Evolutionary conservation across 352 stramenopile species (phyloP).

Genomic region (Phytophthora hybrid): DNA sequence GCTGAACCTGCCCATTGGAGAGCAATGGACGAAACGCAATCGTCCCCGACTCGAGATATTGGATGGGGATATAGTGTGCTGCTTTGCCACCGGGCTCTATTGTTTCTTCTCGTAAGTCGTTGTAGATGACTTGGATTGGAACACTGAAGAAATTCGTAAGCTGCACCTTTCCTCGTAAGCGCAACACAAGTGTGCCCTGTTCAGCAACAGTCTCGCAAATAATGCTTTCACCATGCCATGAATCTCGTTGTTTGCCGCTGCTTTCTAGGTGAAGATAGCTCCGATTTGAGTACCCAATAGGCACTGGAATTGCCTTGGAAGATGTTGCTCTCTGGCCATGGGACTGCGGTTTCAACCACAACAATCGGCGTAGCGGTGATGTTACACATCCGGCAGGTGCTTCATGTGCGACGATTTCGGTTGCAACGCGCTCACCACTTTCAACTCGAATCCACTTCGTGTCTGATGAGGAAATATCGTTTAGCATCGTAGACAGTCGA

Average conservation of each 20-base stretch:
- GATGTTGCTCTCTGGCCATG: constrained; percentile 40
- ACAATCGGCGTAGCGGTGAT: constrained; percentile 70
- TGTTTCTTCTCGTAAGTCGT: constrained; percentile 62
- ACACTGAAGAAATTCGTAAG: constrained; percentile 78
- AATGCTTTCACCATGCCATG: constrained; percentile 81
- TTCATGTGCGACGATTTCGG: constrained; percentile 85
- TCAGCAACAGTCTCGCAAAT: constrained; percentile 89
- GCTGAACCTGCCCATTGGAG: constrained; percentile 63
- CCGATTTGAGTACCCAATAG: constrained; percentile 87
- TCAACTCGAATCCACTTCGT: constrained; percentile 75
- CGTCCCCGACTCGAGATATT: constrained; percentile 74
- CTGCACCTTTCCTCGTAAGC: constrained; percentile 82
- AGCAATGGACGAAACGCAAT: constrained; percentile 82
- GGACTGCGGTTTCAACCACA: constrained; percentile 85
- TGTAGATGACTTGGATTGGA: constrained; percentile 83
- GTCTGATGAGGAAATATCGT: constrained; percentile 76
- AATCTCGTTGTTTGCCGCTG: constrained; percentile 61
- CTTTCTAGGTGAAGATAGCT: constrained; percentile 87
- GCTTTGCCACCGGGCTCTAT: constrained; percentile 55
- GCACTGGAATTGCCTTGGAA: constrained; percentile 84
- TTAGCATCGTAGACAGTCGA: constrained; percentile 76
- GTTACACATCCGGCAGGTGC: constrained; percentile 84
- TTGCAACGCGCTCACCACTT: constrained; percentile 73
- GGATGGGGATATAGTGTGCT: constrained; percentile 83
- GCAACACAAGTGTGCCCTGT: constrained; percentile 83